Evolutionary conservation across 2,329 filamentous ascomycete genomes (phyloP), one percentile per base, ranked within the genome.

Genomic region (Elsinoe fawcettii): DNA sequence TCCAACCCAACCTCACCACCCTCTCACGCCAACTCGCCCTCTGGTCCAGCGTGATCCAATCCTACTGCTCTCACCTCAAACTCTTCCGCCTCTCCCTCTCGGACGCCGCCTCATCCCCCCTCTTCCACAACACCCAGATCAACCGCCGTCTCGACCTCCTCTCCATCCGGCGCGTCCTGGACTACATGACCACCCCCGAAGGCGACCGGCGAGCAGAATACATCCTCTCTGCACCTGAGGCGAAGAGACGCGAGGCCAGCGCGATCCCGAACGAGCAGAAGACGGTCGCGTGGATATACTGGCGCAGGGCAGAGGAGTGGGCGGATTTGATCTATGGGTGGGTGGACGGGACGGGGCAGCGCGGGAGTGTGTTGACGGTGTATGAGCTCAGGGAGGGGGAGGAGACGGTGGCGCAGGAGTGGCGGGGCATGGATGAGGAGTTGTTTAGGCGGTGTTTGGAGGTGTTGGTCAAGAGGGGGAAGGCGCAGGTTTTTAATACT

Each of bases 311-410:
- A 0, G 89, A 95, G 68, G 92, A 97, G 74, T 99, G 93, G 92
- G 93, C 90, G 1, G 81, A 79, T 32, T 69, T 85, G 59, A 75
- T 97, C 41, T 86, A 87, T 70, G 80, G 77, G 43, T 97, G 90
- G 84, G 86, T 82, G 11, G 91, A 97, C 27, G 83, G 84, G 60
- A 96, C 90, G 60, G 93, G 84, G 3, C 91, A 96, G 77, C 92
- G 87, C 76, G 89, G 89, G 22, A 83, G 81, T 11, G 92, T 99
- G 57, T 72, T 99, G 67, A 99, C 93, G 58, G 77, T 99, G 22
- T 97, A 96, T 71, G 93, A 99, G 75, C 75, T 99, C 66, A 80
- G 83, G 1, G 84, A 96, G 71, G 89, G 92, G n/a, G 92, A 97
- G 67, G 86, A 79, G 27, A 90, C 88, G 1, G 72, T 77, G 58